Evolutionary conservation across 2,329 filamentous ascomycete species (phyloP).

Genomic region (Arthrobotrys sinensis): DNA sequence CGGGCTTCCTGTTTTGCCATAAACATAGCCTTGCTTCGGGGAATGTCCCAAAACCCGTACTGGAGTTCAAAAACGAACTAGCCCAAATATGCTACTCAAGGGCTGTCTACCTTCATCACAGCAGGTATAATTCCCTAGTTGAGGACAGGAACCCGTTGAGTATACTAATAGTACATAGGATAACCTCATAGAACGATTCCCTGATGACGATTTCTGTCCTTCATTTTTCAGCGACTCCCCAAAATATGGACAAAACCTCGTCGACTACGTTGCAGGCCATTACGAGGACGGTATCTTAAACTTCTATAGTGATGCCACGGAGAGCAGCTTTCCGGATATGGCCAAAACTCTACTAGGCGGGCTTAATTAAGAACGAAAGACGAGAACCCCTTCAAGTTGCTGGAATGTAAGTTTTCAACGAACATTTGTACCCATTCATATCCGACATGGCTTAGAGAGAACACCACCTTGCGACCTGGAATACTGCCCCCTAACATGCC

Average conservation of each 20-base stretch:
- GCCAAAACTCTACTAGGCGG: not conserved
- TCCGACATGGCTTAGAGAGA: not conserved
- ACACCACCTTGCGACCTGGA: too few relatives aligned
- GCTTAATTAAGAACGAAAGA: not conserved
- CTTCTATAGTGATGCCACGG: not conserved
- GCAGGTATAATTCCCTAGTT: too few relatives aligned
- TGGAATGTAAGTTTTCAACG: not conserved
- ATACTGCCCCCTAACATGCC: not conserved
- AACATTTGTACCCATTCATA: not conserved
- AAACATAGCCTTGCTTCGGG: not conserved
- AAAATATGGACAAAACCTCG: not conserved
- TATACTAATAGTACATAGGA: not conserved
- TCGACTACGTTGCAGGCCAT: not conserved
- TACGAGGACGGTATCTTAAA: not conserved
- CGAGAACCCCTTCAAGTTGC: not conserved
- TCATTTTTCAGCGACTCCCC: not conserved
- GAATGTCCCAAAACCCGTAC: not conserved
- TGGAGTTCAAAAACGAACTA: not conserved
- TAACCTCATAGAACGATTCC: not conserved
- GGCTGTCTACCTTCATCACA: not conserved
- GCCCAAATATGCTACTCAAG: not conserved
- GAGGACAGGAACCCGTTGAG: too few relatives aligned
- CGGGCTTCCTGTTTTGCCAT: slow-evolving; percentile 6
- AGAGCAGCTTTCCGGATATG: not conserved
- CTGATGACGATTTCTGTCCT: not conserved